Evolutionary conservation across 2,329 filamentous ascomycete genomes (phyloP), one percentile per base, ranked within the genome.

Genomic region (Colletotrichum tanaceti): DNA sequence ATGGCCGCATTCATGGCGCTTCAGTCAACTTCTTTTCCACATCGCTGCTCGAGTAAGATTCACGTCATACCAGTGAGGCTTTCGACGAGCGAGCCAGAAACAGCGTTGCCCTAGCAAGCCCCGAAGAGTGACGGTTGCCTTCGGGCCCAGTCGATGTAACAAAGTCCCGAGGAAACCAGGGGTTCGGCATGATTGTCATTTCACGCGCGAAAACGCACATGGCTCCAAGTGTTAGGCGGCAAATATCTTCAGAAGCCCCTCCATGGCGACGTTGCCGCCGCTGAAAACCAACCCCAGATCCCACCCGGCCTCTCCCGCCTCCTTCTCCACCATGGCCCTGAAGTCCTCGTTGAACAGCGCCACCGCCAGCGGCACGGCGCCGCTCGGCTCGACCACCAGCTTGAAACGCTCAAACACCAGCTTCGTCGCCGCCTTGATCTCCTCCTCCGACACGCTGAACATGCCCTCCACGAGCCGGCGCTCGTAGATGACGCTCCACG

Each of bases 341-440:
- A 98, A 98, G 4, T 94, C 93, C 79, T 97, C 93, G 77, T 97
- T 91, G 72, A 89, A 98, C 72, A 98, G 81, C 60, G 90, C 90
- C 9, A 93, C 92, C 0, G 95, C 96, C 68, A 98, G 78, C 1
- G 89, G 88, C n/a, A 98, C 94, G 2, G 90, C 93, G 0, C 92
- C 89, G 79, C 91, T 94, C 24, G 95, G 95, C 84, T 98, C 95
- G 14, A 98, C 89, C 24, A 98, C 89, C 54, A 97, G 82, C 87
- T 98, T 98, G 85, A 96, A 89, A 66, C 94, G 83, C 86, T 98
- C 95, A 71, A 94, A 82, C 41, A 97, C 91, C 70, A 98, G 79
- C 70, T 86, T 82, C 87, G 97, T 86, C 14, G 94, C 91, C 24
- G 83, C 85, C 74, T 87, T 86, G 77, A 98, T 98, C 83, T 97